A percentile compares a stretch with the other conserved stretches of the same genome.
phyloP scores from a whole-genome alignment of 352 stramenopile genomes.

The Globisporangium apiculatum region DNA sequence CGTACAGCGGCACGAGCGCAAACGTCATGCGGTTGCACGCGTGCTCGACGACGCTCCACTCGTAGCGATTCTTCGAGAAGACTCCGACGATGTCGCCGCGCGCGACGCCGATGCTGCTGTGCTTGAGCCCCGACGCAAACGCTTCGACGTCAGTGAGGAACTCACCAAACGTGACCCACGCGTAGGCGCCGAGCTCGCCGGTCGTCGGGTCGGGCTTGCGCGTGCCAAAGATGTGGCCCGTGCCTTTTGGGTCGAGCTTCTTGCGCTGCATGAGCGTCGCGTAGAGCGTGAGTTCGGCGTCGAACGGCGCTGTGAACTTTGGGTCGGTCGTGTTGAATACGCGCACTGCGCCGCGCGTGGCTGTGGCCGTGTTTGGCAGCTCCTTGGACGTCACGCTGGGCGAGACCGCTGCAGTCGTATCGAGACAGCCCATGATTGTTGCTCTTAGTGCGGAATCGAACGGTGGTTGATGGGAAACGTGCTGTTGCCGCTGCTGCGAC shows the following conservation, averaged over 20 bases:
- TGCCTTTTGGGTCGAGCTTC: conserved; percentile 34
- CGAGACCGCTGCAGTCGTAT: neutral
- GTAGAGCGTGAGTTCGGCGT: conserved; percentile 43
- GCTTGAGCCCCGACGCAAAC: conserved; percentile 31
- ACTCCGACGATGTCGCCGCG: conserved; percentile 50
- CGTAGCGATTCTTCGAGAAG: conserved; percentile 69
- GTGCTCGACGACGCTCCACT: conserved; percentile 66
- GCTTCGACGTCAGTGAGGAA: conserved; percentile 42
- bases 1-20: conserved; percentile 70
- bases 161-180: conserved; percentile 56
- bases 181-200: conserved; percentile 29
- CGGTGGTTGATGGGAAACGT: no score
- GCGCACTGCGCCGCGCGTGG: conserved; percentile 21
- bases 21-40: conserved; percentile 60
- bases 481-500: no score
- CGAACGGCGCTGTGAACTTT: conserved; percentile 14
- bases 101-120: conserved; percentile 18
- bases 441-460: neutral
- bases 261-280: conserved; percentile 33
- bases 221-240: conserved; percentile 48
- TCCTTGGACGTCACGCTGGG: conserved; percentile 3
- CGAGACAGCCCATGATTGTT: conserved; percentile 8
- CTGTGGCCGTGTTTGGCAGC: conserved; percentile 14
- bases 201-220: conserved; percentile 31
- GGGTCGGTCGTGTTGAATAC: conserved; percentile 10